A percentile compares a stretch with the other conserved stretches of the same genome.
Conservation (phyloP, 768 basidiomycete species). For the Collybia mongolica region DNA sequence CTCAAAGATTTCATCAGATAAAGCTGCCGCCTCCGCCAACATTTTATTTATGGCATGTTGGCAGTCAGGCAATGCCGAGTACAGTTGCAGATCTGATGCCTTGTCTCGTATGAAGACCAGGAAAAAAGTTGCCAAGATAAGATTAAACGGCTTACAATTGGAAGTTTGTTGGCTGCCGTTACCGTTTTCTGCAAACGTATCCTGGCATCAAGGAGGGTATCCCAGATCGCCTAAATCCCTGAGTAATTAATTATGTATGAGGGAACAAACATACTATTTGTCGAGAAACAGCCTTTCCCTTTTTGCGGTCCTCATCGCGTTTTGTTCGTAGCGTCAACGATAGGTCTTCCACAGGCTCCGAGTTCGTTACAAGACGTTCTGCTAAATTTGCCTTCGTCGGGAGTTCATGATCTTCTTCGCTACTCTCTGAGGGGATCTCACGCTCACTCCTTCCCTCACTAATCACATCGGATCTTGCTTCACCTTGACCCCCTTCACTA, state of each 20-base stretch:
- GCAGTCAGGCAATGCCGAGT: constrained; percentile 35
- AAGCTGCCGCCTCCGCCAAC: constrained; percentile 55
- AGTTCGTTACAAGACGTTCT: constrained; percentile 10
- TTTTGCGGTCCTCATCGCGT: constrained; percentile 69
- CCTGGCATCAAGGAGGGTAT: constrained; percentile 83
- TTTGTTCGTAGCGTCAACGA: constrained; percentile 53
- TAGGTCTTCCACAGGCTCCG: constrained; percentile 34
- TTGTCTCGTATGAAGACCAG: constrained; percentile 11
- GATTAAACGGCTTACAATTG: constrained; percentile 43
- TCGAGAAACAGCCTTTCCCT: constrained; percentile 79
- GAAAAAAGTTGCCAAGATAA: neutral
- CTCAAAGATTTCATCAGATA: constrained; percentile 68
- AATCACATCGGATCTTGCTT: constrained; percentile 15
- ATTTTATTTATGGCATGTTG: constrained; percentile 47
- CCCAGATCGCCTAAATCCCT: constrained; percentile 72
- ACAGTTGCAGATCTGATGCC: constrained; percentile 36
- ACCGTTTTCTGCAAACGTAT: constrained; percentile 88
- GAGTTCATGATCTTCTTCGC: neutral
- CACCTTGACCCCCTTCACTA: constrained; percentile 15
- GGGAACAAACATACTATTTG: constrained; percentile 65
- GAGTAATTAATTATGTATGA: neutral
- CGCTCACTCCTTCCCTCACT: constrained; percentile 13
- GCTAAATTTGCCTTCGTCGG: constrained; percentile 1
- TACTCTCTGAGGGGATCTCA: neutral
- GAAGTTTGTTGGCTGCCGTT: constrained; percentile 61